A percentile compares a stretch with the other conserved stretches of the same genome.
Conservation (phyloP, 805 yeast species). For the Teunomyces gatunensis region DNA sequence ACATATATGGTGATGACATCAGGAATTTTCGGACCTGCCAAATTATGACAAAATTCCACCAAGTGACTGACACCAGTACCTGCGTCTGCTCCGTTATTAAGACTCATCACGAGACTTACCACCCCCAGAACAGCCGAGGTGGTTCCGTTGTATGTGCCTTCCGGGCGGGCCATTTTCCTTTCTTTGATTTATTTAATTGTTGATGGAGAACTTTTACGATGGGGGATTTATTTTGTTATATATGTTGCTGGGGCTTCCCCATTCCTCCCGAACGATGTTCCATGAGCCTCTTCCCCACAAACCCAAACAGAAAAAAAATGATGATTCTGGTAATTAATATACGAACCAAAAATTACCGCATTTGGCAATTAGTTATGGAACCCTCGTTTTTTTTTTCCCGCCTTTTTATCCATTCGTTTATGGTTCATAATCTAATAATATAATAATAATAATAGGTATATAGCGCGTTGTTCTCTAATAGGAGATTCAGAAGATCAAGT, state of each 20-base stretch:
- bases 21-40: slow-evolving; percentile 7
- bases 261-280: too few species aligned
- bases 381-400: background rate
- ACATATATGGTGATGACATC: slow-evolving; percentile 2
- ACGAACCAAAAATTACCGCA: background rate
- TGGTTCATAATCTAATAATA: background rate
- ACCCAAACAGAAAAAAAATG: background rate
- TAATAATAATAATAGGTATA: background rate
- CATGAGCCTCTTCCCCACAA: background rate
- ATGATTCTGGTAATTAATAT: background rate
- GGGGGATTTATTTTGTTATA: background rate
- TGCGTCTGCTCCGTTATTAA: slow-evolving; percentile 44
- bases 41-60: slow-evolving; percentile 3
- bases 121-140: slow-evolving; percentile 12
- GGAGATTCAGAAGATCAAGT: slow-evolving; percentile 46
- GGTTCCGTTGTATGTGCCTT: background rate
- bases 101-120: slow-evolving; percentile 11
- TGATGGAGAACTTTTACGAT: background rate
- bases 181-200: background rate
- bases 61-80: slow-evolving; percentile 46
- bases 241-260: background rate
- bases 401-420: background rate
- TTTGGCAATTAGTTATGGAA: background rate
- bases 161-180: background rate
- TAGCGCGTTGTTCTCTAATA: background rate